Conservation (phyloP, 108 stramenopile genomes). For the Stephanodiscus triporus region DNA sequence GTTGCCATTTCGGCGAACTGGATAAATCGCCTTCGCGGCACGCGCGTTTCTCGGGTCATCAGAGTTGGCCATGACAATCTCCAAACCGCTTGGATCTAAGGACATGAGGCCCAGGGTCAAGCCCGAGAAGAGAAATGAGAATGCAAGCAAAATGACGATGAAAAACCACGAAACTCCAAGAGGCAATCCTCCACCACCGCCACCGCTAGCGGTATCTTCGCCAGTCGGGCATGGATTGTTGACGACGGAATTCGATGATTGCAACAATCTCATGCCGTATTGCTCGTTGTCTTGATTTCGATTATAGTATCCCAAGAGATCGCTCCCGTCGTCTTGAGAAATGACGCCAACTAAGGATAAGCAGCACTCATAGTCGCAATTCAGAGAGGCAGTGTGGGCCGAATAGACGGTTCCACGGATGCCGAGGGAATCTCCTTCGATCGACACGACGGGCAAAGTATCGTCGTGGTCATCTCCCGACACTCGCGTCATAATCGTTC, state of each 20-base stretch:
- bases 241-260: background rate
- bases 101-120: constrained; percentile 96
- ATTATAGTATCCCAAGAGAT: background rate
- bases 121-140: constrained; percentile 91
- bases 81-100: constrained; percentile 95
- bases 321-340: constrained; percentile 5
- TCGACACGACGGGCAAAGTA: background rate
- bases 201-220: constrained; percentile 1
- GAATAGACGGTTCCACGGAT: background rate
- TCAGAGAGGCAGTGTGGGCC: background rate
- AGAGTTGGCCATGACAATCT: constrained; percentile 89
- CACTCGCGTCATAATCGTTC: background rate
- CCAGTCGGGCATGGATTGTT: constrained; percentile 14
- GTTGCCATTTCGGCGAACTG: constrained; percentile 93
- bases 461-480: background rate
- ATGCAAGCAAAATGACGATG: constrained; percentile 58
- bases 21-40: constrained; percentile 81
- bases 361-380: constrained; percentile 27
- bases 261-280: background rate
- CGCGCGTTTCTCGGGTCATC: constrained; percentile 63
- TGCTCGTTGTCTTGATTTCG: background rate
- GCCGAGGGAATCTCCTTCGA: background rate
- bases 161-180: constrained; percentile 61
- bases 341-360: constrained; percentile 5
- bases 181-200: constrained; percentile 38